Evolutionary conservation across 257 asterid species (phyloP), one percentile per base, ranked within the genome.

Genomic region (Phtheirospermum japonicum): DNA sequence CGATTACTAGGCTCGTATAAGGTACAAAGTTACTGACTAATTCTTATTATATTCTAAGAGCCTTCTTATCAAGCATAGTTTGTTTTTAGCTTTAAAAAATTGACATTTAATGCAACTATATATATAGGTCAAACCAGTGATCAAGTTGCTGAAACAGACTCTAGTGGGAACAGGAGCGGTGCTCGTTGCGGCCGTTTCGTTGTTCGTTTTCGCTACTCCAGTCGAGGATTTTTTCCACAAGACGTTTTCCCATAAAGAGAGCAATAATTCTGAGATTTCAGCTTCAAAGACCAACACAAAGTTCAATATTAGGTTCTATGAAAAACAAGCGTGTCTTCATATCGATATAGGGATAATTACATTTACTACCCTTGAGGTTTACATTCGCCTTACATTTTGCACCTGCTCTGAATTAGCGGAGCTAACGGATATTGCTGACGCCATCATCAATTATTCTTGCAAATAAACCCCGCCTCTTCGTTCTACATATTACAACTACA

Each of bases 71-170:
- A n/a, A n/a, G n/a, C n/a, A n/a, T n/a, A n/a, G n/a, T n/a, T n/a
- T 36, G 42, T 36, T 36, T 6, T 36, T 36, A 36, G 42, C 42
- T 36, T 6, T 6, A 36, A 36, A 36, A n/a, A 36, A 36, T 6
- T 6, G 7, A 0, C 42, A 36, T 36, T 36, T 65, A 64, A 26
- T 71, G 63, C 68, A 72, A 74, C n/a, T n/a, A n/a, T 46, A 6
- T 16, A 16, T 8, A 53, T 55, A 88, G 96, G 95, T 90, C 33
- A 88, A 90, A 72, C 98, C 96, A 57, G 96, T 85, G 67, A 80
- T 88, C 78, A 83, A 83, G 73, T 64, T 88, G 84, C 82, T 89
- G 86, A 89, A 89, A 82, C 94, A 87, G 77, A 90, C 95, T 19
- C 85, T 87, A 23, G 93, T 87, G 19, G 95, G 97, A 55, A 90